Base-by-base conservation (phyloP, 176 grass and related monocot species). In the Luzula sylvatica region DNA sequence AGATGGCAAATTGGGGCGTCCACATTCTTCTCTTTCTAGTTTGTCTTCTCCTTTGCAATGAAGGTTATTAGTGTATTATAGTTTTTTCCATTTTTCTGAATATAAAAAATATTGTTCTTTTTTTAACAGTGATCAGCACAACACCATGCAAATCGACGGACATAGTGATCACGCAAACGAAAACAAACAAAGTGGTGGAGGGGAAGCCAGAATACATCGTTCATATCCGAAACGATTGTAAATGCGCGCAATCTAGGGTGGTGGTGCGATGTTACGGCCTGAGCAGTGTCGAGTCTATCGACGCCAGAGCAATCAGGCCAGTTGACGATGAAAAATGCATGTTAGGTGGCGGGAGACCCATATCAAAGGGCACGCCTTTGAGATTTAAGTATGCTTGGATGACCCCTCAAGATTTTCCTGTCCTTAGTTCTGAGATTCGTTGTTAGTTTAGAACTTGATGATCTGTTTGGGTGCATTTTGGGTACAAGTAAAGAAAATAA, bases 401-500 rank as follows among this genome's bases (percentile, higher is more conserved):
- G 73, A 76, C 73, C 12, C 73, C 65, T 11, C 73, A 76, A 12
- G 73, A 76, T 66, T 76, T 76, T 19, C 65, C 73, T 69, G 64
- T 76, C 21, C 5, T 76, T 42, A 76, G 73, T 46, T 53, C 73
- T n/a, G 22, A 53, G 50, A 54, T 76, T 46, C 55, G 61, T 38
- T 72, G 69, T 38, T 58, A 42, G 17, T 75, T 14, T 12, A 56
- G 23, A 46, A 32, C 13, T 15, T 77, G 12, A 11, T 42, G 1
- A 38, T 55, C 4, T 30, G 24, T 46, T 61, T 14, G 21, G 17
- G 24, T 38, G 44, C 29, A 15, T n/a, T 40, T 13, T 3, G 8
- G 18, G 52, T 7, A 14, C 4, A 17, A 52, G 7, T 52, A 16
- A 8, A 17, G 6, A 15, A 15, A 52, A 52, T 35, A 35, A 9